A percentile compares a stretch with the other conserved stretches of the same genome.
phyloP scores from a whole-genome alignment of 306 rosid genomes.

The Cotoneaster glaucophyllus region DNA sequence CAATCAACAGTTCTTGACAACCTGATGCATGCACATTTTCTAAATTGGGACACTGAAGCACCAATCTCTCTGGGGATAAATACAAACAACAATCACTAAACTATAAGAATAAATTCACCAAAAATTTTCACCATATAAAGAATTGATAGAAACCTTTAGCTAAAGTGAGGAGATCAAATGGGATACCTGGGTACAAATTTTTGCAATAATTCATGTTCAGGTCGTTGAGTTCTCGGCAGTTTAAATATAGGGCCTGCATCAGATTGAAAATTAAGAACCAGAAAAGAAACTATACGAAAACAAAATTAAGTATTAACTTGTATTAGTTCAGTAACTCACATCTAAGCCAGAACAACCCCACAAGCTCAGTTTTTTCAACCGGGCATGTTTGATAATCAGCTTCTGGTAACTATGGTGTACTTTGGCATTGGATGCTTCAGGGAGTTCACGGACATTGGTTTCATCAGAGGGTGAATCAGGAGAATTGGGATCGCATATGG shows the following conservation, averaged over 20 bases:
- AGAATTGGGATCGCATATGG: conserved; percentile 67
- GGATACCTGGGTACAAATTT: conserved; percentile 82
- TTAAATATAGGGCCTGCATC: conserved; percentile 80
- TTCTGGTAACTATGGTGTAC: conserved; percentile 62
- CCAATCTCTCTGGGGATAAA: conserved; percentile 64
- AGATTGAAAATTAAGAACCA: conserved; percentile 19
- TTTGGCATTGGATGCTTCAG: conserved; percentile 33
- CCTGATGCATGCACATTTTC: conserved; percentile 77
- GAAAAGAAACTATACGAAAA: conserved; percentile 11
- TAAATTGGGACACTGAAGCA: conserved; percentile 76
- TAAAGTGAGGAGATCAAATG: conserved; percentile 2
- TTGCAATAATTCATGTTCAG: conserved; percentile 82
- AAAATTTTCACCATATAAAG: not conserved
- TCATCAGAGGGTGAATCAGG: conserved; percentile 29
- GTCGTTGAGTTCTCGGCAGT: conserved; percentile 76
- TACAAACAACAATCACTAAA: conserved; percentile 8
- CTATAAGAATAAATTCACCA: not conserved
- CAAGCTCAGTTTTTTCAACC: conserved; percentile 77
- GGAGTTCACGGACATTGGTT: conserved; percentile 23
- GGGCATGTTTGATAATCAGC: conserved; percentile 76
- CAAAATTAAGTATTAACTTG: not conserved
- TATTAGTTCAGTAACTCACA: conserved; percentile 43
- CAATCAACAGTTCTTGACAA: conserved; percentile 50
- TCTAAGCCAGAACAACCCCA: conserved; percentile 98
- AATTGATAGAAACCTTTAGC: not conserved